Evolutionary conservation across 345 rosid species (phyloP), one percentile per base, ranked within the genome.

Genomic region (Gossypium raimondii): DNA sequence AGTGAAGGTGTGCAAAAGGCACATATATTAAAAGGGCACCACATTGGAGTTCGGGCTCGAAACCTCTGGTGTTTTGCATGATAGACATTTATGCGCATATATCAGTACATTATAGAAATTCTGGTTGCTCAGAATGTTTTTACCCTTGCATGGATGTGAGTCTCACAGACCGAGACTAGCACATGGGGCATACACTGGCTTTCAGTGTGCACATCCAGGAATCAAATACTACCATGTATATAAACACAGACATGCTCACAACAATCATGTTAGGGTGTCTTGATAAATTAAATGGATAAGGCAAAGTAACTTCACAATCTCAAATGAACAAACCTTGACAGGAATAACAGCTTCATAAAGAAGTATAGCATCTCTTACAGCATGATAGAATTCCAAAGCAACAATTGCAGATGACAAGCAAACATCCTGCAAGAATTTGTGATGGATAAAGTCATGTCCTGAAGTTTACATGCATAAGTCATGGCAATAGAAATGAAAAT

Each of bases 321-420:
- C 72, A 71, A 41, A 52, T 77, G 76, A 81, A 86, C 99, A 80
- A 81, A 95, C 99, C 98, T 89, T 95, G 75, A 93, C 89, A 48
- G 98, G 98, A 82, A 90, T 75, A 82, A 95, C 78, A 77, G 98
- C 98, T 81, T 89, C 99, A 74, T 95, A 95, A 17, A 95, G 89
- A 78, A 93, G 91, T 73, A 95, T 67, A 25, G 85, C 88, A 87
- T 93, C 99, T 81, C 97, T 87, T 67, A 89, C 93, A 81, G 98
- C 93, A 67, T 82, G 86, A 83, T 90, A 93, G 74, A 91, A 86
- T 80, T 91, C 97, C 85, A 87, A 70, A 60, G 97, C 97, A 80
- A 95, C 94, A 80, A 92, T 90, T 55, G 90, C 82, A 73, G 99
- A 89, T 43, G 98, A 91, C 79, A 89, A 82, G 81, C 97, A 91